Conservation (phyloP, 106 monocot genomes). For the Ottelia alismoides region DNA sequence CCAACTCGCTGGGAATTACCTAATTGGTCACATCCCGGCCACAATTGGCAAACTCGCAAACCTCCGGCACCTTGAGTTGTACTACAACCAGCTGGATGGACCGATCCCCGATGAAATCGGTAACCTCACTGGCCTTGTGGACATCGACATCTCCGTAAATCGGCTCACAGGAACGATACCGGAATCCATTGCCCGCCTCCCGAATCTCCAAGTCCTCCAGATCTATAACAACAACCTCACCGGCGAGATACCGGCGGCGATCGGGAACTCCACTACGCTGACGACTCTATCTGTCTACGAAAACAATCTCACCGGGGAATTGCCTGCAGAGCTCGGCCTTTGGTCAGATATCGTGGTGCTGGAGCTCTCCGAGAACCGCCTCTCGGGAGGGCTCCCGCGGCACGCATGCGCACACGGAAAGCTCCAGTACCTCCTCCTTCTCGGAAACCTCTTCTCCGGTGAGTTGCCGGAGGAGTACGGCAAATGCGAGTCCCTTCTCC, state of each 20-base stretch:
- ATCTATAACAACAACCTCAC: constrained; percentile 70
- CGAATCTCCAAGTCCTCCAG: constrained; percentile 52
- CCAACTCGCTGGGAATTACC: constrained; percentile 64
- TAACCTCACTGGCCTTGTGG: constrained; percentile 49
- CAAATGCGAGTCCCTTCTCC: constrained; percentile 43
- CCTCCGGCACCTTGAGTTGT: constrained; percentile 60
- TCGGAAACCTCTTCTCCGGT: constrained; percentile 56
- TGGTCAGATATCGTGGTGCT: constrained; percentile 50
- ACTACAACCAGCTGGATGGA: constrained; percentile 67
- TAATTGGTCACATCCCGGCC: constrained; percentile 58
- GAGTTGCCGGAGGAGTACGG: constrained; percentile 45
- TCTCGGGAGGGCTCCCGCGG: constrained; percentile 50
- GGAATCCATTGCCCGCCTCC: constrained; percentile 33
- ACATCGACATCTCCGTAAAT: constrained; percentile 84
- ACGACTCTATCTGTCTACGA: constrained; percentile 58
- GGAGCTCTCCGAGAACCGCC: constrained; percentile 76
- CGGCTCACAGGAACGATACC: constrained; percentile 60
- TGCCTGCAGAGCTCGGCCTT: constrained; percentile 50
- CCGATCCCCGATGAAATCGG: constrained; percentile 70
- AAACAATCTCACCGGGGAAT: constrained; percentile 54
- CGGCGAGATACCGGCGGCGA: constrained; percentile 42
- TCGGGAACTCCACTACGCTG: constrained; percentile 69
- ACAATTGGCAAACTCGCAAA: constrained; percentile 55
- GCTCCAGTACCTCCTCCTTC: constrained; percentile 53
- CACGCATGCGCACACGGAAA: constrained; percentile 43